phyloP scores from a whole-genome alignment of 148 eudicot genomes.

The Silene conica region DNA sequence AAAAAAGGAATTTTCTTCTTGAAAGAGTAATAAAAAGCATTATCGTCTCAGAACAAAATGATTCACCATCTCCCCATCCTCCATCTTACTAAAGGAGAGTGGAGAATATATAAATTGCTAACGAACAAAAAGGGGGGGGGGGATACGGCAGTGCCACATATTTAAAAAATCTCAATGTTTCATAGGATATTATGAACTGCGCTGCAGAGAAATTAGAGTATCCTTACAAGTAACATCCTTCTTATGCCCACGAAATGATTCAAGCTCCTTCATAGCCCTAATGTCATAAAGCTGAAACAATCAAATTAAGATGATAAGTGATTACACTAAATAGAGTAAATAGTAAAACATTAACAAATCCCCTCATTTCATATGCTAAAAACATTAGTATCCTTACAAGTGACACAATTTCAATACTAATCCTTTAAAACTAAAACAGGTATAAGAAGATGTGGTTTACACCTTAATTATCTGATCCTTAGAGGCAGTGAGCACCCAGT shows the following conservation, averaged over 20 bases:
- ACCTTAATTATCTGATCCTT: constrained; percentile 99
- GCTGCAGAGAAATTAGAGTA: constrained; percentile 9
- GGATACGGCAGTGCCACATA: background rate
- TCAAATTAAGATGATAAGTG: constrained; percentile 6
- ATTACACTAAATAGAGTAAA: constrained; percentile 11
- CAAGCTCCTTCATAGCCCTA: constrained; percentile 97
- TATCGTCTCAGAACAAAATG: background rate
- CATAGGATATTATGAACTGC: background rate
- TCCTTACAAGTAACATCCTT: constrained; percentile 86
- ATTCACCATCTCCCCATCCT: background rate
- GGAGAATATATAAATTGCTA: background rate
- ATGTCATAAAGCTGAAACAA: constrained; percentile 86
- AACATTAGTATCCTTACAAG: background rate
- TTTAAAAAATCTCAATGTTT: background rate
- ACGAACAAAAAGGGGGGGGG: background rate
- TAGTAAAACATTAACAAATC: background rate
- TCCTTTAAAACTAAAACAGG: background rate
- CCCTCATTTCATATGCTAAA: background rate
- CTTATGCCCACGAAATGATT: constrained; percentile 90
- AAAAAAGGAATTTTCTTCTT: background rate
- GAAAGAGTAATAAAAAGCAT: background rate
- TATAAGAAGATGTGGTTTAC: constrained; percentile 3
- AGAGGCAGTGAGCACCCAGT: constrained; percentile 96
- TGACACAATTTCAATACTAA: background rate
- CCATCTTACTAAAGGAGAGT: background rate